Percentiles rank a stretch among this genome's conserved stretches.
These are phyloP conservation scores for Candida sakaeoensis DNA, from an alignment of 805 yeast genomes.

Conservation along the genomic window DNA sequence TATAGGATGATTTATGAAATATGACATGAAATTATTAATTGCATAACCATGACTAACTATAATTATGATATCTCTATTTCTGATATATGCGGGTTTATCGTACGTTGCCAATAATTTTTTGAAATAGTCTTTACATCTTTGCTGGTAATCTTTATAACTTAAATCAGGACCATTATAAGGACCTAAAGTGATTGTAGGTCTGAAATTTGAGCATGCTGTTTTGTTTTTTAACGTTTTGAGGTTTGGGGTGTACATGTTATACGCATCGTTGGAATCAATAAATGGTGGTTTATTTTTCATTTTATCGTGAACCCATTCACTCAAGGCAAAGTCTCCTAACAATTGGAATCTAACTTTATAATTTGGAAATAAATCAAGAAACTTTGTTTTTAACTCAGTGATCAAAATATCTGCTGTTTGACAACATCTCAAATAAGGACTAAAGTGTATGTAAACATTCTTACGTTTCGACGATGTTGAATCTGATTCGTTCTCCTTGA, in stretches of 20 bases:
- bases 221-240: constrained; percentile 32
- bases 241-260: constrained; percentile 44
- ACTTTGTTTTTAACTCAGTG: constrained; percentile 21
- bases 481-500: constrained; percentile 4
- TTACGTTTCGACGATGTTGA: constrained; percentile 16
- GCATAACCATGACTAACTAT: constrained; percentile 42
- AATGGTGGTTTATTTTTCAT: constrained; percentile 42
- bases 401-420: constrained; percentile 41
- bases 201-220: constrained; percentile 32
- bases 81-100: constrained; percentile 31
- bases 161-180: constrained; percentile 41
- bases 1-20: constrained; percentile 41
- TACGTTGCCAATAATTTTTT: constrained; percentile 40
- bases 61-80: constrained; percentile 32
- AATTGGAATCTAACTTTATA: constrained; percentile 34
- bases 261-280: constrained; percentile 41
- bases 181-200: constrained; percentile 42
- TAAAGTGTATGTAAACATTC: constrained; percentile 36
- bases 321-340: constrained; percentile 41
- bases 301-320: constrained; percentile 45
- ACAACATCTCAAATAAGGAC: constrained; percentile 42
- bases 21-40: constrained; percentile 34
- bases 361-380: constrained; percentile 23
- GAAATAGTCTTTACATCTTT: constrained; percentile 36
- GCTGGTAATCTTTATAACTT: constrained; percentile 37